A percentile compares a stretch with the other conserved stretches of the same genome.
These are phyloP conservation scores for Helianthus tuberosus DNA, from an alignment of 129 eudicot genomes.

Conservation along the genomic window DNA sequence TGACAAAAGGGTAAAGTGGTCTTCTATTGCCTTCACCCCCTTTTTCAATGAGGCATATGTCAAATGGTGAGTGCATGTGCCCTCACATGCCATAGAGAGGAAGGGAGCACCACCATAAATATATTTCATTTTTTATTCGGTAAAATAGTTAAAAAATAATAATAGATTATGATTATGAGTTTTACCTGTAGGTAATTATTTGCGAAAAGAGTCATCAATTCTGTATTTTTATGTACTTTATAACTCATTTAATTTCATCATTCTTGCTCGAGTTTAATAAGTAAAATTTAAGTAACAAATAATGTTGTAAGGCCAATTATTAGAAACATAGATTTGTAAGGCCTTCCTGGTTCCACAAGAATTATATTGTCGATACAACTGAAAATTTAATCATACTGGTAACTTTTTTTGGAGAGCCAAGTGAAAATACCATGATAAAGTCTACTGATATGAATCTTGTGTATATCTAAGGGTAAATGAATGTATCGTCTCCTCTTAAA, in stretches of 20 bases:
- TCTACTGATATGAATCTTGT: too few species aligned
- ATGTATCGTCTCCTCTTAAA: too few species aligned
- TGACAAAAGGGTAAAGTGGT: constrained; percentile 31
- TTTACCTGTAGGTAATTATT: constrained; percentile 2
- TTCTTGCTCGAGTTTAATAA: neutral
- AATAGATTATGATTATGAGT: neutral
- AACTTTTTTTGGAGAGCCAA: too few species aligned
- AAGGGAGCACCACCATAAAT: constrained; percentile 12
- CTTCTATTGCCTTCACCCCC: constrained; percentile 17
- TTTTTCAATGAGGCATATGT: constrained; percentile 14
- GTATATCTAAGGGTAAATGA: too few species aligned
- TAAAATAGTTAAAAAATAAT: neutral
- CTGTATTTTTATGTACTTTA: neutral
- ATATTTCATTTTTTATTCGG: neutral
- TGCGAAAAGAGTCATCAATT: neutral
- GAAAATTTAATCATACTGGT: neutral
- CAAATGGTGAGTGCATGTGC: constrained; percentile 41
- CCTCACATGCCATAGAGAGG: constrained; percentile 30
- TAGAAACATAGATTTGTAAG: neutral
- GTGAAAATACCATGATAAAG: too few species aligned
- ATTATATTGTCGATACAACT: neutral
- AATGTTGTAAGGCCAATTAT: neutral
- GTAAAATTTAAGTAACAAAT: neutral
- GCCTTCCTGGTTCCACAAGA: neutral
- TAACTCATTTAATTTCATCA: neutral